These are phyloP conservation scores for Puccinia coronata DNA, from an alignment of 1,284 basidiomycete genomes.

Conservation along the genomic window DNA sequence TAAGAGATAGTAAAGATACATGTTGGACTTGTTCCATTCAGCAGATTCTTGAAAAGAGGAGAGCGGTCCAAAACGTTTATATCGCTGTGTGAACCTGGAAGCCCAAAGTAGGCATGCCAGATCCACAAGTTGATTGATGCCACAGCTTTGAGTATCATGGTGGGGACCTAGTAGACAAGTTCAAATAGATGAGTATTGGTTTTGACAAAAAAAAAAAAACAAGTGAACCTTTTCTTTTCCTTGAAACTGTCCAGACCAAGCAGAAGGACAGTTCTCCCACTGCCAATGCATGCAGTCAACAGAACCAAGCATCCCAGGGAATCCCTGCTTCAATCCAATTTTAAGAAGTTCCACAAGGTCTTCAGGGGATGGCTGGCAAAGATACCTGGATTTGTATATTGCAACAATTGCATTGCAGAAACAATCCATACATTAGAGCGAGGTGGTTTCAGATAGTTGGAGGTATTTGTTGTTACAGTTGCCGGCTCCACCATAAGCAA, in stretches of 20 bases:
- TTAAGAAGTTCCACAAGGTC: not conserved
- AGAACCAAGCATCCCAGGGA: constrained; percentile 16
- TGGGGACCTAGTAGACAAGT: not conserved
- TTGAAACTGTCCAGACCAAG: not conserved
- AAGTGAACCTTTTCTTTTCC: too few relatives aligned
- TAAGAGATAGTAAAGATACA: too few relatives aligned
- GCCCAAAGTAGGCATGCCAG: constrained; percentile 21
- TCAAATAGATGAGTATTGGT: not conserved
- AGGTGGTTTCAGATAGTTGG: not conserved
- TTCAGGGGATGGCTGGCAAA: not conserved
- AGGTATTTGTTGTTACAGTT: too few relatives aligned
- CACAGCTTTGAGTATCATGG: not conserved
- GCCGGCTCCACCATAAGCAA: too few relatives aligned
- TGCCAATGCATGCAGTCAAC: constrained; percentile 25
- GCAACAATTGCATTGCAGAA: not conserved
- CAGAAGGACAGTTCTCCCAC: constrained; percentile 24
- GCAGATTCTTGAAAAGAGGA: not conserved
- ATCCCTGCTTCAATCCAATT: not conserved
- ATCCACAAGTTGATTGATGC: constrained; percentile 12
- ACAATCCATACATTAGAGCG: not conserved
- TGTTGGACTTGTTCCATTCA: not conserved
- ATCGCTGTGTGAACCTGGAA: not conserved
- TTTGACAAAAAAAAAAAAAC: not conserved
- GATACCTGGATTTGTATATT: not conserved
- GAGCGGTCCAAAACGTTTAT: constrained; percentile 8